Percentiles rank a stretch among this genome's conserved stretches.
Evolutionary conservation across 331 rosid species (phyloP).

Genomic region (Rosa hybrid): DNA sequence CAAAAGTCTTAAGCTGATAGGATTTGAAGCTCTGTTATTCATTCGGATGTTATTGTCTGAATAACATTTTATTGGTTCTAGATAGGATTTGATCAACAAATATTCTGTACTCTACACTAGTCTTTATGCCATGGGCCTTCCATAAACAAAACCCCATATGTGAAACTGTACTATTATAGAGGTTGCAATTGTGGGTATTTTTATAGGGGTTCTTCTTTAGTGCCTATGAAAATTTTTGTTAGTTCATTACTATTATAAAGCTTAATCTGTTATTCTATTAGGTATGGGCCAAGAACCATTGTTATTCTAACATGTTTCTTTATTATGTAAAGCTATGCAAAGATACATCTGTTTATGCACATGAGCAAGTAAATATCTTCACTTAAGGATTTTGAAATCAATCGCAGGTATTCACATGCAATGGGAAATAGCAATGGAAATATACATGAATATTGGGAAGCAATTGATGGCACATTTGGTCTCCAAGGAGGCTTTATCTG

Average conservation of each 20-base stretch:
- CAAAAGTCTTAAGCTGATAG: neutral
- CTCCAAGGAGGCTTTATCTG: constrained; percentile 99
- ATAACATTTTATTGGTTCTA: neutral
- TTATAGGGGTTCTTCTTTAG: neutral
- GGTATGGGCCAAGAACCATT: neutral
- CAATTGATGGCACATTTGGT: constrained; percentile 89
- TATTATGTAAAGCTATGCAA: neutral
- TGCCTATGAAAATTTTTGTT: neutral
- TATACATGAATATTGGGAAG: constrained; percentile 90
- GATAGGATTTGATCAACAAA: neutral
- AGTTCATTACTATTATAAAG: constrained; percentile 2
- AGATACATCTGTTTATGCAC: constrained; percentile 21
- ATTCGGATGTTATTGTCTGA: neutral
- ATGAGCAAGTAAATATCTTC: neutral
- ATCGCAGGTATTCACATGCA: constrained; percentile 90
- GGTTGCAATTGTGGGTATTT: too few species aligned
- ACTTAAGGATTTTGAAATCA: constrained; percentile 14
- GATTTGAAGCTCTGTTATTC: neutral
- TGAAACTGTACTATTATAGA: neutral
- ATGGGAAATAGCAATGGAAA: constrained; percentile 98
- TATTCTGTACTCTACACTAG: neutral
- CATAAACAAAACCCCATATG: neutral
- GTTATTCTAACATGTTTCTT: neutral
- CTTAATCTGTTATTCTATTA: neutral
- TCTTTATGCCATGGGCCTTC: neutral